Evolutionary conservation across 2,329 filamentous ascomycete species (phyloP).

Genomic region (Phyllosticta paracitricarpa): DNA sequence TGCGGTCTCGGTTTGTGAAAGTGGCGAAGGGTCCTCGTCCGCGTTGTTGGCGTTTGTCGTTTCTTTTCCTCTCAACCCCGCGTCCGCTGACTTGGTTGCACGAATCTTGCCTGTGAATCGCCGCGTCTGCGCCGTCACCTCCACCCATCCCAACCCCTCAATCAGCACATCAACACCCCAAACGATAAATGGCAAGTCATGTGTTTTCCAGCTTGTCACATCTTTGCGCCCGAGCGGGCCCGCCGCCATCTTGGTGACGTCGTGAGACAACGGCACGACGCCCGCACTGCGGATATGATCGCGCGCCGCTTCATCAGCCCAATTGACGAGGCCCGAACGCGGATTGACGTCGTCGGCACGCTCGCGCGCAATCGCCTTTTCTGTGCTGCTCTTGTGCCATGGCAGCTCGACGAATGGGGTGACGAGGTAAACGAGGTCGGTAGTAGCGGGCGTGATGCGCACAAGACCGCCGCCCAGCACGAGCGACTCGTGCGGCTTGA

Average conservation of each 20-base stretch:
- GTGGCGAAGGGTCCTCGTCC: no score
- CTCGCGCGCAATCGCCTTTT: slow-evolving; percentile 70
- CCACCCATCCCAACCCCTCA: slow-evolving; percentile 89
- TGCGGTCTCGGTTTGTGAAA: no score
- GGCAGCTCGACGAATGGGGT: slow-evolving; percentile 77
- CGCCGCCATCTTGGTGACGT: slow-evolving; percentile 71
- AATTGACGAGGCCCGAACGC: slow-evolving; percentile 48
- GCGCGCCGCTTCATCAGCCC: slow-evolving; percentile 37
- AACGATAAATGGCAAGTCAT: slow-evolving; percentile 67
- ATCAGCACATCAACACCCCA: slow-evolving; percentile 76
- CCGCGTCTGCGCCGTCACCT: slow-evolving; percentile 73
- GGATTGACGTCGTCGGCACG: slow-evolving; percentile 44
- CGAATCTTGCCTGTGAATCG: slow-evolving; percentile 9
- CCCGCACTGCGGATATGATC: slow-evolving; percentile 48
- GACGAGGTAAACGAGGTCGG: slow-evolving; percentile 58
- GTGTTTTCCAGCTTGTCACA: slow-evolving; percentile 53
- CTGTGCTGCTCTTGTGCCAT: slow-evolving; percentile 66
- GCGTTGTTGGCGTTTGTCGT: no score
- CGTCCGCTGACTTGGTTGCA: neutral
- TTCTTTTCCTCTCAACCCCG: slow-evolving; percentile 28
- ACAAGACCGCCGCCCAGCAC: slow-evolving; percentile 74
- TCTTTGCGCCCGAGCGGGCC: slow-evolving; percentile 59
- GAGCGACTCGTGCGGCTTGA: slow-evolving; percentile 71
- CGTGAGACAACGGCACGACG: slow-evolving; percentile 62
- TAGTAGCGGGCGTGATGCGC: slow-evolving; percentile 67